Evolutionary conservation across 2,329 filamentous ascomycete species (phyloP), one percentile per base, ranked within the genome.

Genomic region (Diaporthe nobilis): DNA sequence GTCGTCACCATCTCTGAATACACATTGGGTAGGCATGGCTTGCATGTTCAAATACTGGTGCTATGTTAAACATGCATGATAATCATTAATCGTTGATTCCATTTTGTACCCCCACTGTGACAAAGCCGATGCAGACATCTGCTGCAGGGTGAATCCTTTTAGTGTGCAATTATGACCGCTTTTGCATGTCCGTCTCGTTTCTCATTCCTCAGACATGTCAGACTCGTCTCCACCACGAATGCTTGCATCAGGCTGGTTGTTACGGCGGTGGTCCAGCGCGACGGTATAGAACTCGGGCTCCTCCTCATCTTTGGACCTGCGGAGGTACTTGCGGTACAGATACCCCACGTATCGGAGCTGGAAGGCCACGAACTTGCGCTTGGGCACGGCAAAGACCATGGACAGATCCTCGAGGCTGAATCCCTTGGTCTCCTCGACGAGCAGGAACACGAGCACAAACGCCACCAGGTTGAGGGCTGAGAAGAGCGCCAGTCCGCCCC

Each of bases 391-490:
- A 73, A 86, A 87, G 47, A 87, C 81, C 53, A 82, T 79, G 63
- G 85, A 83, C 12, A 87, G 80, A 51, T 86, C 84, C 73, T 87
- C 85, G 22, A 87, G 81, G 31, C 81, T 85, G 22, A 82, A 81
- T 17, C 81, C 80, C 75, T 85, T 85, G 2, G 85, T 87, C 80
- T 87, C 85, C 72, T 87, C 85, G 10, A 87, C 82, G 4, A 87
- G 77, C 1, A 88, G 79, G 78, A 87, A 87, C 5, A 88, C 85
- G 39, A 87, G 81, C 4, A 85, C 76, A n/a, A 87, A 84, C 0
- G 87, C 86, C 3, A 88, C 58, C 2, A 89, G 60, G 77, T 88
- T 89, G 25, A 89, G 80, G 1, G 83, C 86, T 2, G 85, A 83
- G 77, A 88, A 89, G 42, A 89, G 83, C 2, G 85, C 86, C 4